phyloP scores from a whole-genome alignment of 192 early-diverging fungal genomes.

The Coemansia umbellata region DNA sequence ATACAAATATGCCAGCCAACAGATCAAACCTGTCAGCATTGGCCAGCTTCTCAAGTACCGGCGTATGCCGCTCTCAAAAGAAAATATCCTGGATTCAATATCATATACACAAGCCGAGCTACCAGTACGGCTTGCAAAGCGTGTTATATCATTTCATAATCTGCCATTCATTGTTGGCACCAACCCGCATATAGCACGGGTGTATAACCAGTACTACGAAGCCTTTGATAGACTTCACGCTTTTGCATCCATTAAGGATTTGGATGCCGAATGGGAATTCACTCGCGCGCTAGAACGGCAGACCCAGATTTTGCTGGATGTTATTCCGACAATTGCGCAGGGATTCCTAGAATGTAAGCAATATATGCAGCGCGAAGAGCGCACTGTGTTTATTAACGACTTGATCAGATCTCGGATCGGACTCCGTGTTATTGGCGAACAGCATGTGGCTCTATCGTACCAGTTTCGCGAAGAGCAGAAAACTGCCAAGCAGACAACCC shows the following conservation, averaged over 20 bases:
- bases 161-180: conserved; percentile 95
- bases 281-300: conserved; percentile 66
- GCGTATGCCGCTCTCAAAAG: conserved; percentile 55
- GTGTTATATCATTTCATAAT: conserved; percentile 80
- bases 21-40: conserved; percentile 66
- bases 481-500: not conserved
- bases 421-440: conserved; percentile 88
- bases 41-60: conserved; percentile 73
- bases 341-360: conserved; percentile 87
- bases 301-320: conserved; percentile 74
- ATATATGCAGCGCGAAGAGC: conserved; percentile 73
- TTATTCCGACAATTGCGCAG: conserved; percentile 87
- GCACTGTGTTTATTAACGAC: conserved; percentile 74
- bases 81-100: conserved; percentile 56
- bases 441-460: conserved; percentile 73
- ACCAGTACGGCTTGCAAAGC: conserved; percentile 83
- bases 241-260: conserved; percentile 59
- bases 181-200: conserved; percentile 84
- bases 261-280: conserved; percentile 62
- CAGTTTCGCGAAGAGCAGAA: conserved; percentile 39
- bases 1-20: conserved; percentile 46
- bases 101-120: conserved; percentile 73
- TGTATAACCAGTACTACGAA: conserved; percentile 78
- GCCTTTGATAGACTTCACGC: conserved; percentile 68
- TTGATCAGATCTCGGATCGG: conserved; percentile 90